phyloP scores from a whole-genome alignment of 1,284 basidiomycete species.

The Mycena citricolor region DNA sequence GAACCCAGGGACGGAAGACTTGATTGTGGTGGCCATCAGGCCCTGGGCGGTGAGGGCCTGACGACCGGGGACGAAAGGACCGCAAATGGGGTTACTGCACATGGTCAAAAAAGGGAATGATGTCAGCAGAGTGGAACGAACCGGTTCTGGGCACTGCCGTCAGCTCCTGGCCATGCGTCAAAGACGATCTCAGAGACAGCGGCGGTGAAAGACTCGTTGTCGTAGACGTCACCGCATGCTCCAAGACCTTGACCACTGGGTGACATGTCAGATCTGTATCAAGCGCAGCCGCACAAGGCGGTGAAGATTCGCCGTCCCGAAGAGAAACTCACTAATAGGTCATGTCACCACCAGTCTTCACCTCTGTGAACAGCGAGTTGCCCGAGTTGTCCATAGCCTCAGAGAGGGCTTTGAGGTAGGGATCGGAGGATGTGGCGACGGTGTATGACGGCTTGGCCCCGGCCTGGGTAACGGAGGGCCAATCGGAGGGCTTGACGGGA shows the following conservation, averaged over 20 bases:
- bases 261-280: neutral
- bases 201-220: slow-evolving; percentile 29
- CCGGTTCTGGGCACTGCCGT: neutral
- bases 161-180: slow-evolving; percentile 29
- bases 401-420: slow-evolving; percentile 29
- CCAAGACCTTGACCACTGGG: slow-evolving; percentile 29
- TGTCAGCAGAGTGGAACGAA: slow-evolving; percentile 18
- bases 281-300: neutral
- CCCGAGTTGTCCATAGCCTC: slow-evolving; percentile 28
- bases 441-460: slow-evolving; percentile 25
- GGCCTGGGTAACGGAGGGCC: slow-evolving; percentile 28
- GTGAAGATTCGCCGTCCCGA: neutral
- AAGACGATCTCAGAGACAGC: slow-evolving; percentile 29
- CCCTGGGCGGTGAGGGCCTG: slow-evolving; percentile 21
- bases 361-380: slow-evolving; percentile 21
- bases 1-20: slow-evolving; percentile 18
- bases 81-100: slow-evolving; percentile 33
- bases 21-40: slow-evolving; percentile 24
- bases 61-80: slow-evolving; percentile 25
- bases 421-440: slow-evolving; percentile 26
- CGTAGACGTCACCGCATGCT: slow-evolving; percentile 32
- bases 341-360: slow-evolving; percentile 27
- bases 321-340: slow-evolving; percentile 30
- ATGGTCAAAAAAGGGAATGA: slow-evolving; percentile 5
- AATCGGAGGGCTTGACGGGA: slow-evolving; percentile 24